Percentiles rank a stretch among this genome's conserved stretches.
Conservation (phyloP, 768 basidiomycete genomes). For the Mycena latifolia region DNA sequence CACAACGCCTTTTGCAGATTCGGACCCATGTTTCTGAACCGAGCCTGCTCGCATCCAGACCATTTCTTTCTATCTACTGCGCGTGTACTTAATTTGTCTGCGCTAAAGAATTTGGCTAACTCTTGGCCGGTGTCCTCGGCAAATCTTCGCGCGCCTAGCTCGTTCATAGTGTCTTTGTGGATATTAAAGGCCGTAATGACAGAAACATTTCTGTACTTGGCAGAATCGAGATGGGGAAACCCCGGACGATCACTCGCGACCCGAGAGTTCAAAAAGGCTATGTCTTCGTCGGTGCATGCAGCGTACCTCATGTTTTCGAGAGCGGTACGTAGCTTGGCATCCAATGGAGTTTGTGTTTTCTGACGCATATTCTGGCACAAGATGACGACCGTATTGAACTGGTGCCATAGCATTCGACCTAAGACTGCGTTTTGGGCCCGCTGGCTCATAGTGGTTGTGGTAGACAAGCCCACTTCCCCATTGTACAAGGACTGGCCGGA, state of each 20-base stretch:
- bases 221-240: too few species aligned
- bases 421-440: neutral
- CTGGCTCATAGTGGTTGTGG: neutral
- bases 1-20: neutral
- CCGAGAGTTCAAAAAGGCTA: slow-evolving; percentile 42
- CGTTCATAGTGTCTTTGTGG: too few species aligned
- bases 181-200: slow-evolving; percentile 5
- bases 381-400: slow-evolving; percentile 49
- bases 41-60: neutral
- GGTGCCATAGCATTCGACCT: slow-evolving; percentile 47
- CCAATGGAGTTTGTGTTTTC: slow-evolving; percentile 36
- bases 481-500: neutral
- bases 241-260: slow-evolving; percentile 28
- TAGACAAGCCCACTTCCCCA: neutral
- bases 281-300: slow-evolving; percentile 47
- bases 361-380: slow-evolving; percentile 53
- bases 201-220: too few species aligned
- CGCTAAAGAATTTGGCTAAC: neutral
- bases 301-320: slow-evolving; percentile 48
- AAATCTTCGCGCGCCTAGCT: neutral
- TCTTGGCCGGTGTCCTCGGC: slow-evolving; percentile 1
- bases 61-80: neutral
- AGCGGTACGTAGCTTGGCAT: slow-evolving; percentile 43
- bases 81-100: neutral
- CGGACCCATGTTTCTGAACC: neutral